Conservation (phyloP, 331 rosid genomes). For the Ulmus americana region DNA sequence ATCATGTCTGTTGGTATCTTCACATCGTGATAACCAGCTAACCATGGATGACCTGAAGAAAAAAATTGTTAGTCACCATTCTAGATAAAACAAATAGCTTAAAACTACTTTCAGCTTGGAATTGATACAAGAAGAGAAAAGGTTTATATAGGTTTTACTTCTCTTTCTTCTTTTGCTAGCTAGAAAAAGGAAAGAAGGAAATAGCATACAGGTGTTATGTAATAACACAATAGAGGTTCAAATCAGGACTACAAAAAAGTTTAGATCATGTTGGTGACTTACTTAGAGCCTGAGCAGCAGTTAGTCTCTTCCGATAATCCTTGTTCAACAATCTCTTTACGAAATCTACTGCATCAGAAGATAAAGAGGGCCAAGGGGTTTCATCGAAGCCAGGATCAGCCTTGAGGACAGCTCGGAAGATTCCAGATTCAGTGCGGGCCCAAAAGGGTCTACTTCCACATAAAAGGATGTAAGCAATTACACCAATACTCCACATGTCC, state of each 20-base stretch:
- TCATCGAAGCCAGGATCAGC: slow-evolving; percentile 86
- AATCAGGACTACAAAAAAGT: slow-evolving; percentile 1
- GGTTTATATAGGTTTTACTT: not conserved
- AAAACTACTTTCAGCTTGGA: slow-evolving; percentile 1
- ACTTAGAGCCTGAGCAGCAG: slow-evolving; percentile 85
- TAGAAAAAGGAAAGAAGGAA: not conserved
- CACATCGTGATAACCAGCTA: slow-evolving; percentile 39
- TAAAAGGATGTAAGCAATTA: slow-evolving; percentile 84
- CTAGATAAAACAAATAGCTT: slow-evolving; percentile 3
- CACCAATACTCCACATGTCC: slow-evolving; percentile 99
- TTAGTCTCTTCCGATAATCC: slow-evolving; percentile 70
- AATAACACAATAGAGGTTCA: not conserved
- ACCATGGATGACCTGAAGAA: slow-evolving; percentile 80
- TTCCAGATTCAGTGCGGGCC: slow-evolving; percentile 96
- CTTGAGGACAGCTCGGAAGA: slow-evolving; percentile 76
- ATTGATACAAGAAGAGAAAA: slow-evolving; percentile 4
- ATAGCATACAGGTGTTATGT: not conserved
- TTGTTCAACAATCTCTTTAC: slow-evolving; percentile 77
- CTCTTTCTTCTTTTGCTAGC: not conserved
- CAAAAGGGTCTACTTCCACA: slow-evolving; percentile 96
- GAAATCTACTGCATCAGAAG: slow-evolving; percentile 71
- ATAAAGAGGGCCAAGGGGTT: slow-evolving; percentile 85
- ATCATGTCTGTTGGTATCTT: slow-evolving; percentile 71
- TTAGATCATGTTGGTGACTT: slow-evolving; percentile 19
- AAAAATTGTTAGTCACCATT: slow-evolving; percentile 23